These are phyloP conservation scores for Rosa multiflora DNA, from an alignment of 306 rosid genomes.

Conservation along the genomic window DNA sequence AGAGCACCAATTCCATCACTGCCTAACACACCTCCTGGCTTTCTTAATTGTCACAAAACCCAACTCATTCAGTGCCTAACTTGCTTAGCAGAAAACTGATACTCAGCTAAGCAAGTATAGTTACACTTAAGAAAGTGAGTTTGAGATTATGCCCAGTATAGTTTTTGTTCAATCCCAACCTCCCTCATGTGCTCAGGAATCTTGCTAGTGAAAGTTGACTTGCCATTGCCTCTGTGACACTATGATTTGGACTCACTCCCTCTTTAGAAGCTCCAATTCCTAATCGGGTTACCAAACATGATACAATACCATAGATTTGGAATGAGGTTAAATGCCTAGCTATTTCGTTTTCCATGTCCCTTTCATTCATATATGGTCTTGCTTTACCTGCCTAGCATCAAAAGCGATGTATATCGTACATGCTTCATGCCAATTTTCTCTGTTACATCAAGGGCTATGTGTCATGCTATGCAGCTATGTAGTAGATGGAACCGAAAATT, in stretches of 20 bases:
- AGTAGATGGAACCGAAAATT: neutral
- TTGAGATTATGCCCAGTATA: slow-evolving; percentile 19
- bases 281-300: slow-evolving; percentile 21
- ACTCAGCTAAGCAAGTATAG: slow-evolving; percentile 35
- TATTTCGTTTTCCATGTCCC: slow-evolving; percentile 20
- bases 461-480: neutral
- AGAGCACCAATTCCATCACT: slow-evolving; percentile 19
- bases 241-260: slow-evolving; percentile 11
- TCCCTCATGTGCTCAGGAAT: slow-evolving; percentile 11
- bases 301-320: slow-evolving; percentile 25
- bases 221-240: neutral
- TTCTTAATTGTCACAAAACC: slow-evolving; percentile 12
- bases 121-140: slow-evolving; percentile 39
- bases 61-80: slow-evolving; percentile 44
- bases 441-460: slow-evolving; percentile 25
- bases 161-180: slow-evolving; percentile 30
- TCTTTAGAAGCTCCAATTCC: neutral
- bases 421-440: slow-evolving; percentile 12
- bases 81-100: slow-evolving; percentile 50
- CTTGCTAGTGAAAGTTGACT: slow-evolving; percentile 19
- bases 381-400: slow-evolving; percentile 26
- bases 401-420: neutral
- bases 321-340: slow-evolving; percentile 13
- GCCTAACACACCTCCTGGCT: slow-evolving; percentile 33
- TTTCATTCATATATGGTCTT: slow-evolving; percentile 17